Base-by-base conservation (phyloP, 306 rosid species). In the Trifolium repens region DNA sequence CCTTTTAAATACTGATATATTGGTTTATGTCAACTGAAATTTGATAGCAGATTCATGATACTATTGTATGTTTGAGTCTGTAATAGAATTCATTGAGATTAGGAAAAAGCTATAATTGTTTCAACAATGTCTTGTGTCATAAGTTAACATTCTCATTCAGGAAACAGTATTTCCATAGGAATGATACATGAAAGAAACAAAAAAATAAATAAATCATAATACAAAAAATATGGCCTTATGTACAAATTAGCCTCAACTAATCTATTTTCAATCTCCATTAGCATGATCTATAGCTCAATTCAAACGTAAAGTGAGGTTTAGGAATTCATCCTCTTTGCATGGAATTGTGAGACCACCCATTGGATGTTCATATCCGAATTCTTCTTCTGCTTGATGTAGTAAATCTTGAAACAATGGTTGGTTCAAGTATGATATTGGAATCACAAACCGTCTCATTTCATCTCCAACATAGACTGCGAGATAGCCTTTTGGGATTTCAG, bases 361-460 rank as follows among this genome's bases (percentile, higher is more conserved):
- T 17, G 86, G 84, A 84, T 87, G 90, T 46, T 81, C 83, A 73
- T 81, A 87, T 69, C 88, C 81, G 30, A 84, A 84, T 61, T 84
- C 81, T 73, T 87, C 74, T 63, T 77, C 79, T 0, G 81, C 86
- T 46, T 78, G 57, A 22, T 32, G 72, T 49, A 84, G 35, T 16
- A 77, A 54, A 0, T 78, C 76, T 54, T 79, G 86, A 44, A 88
- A 88, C 26, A 79, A 69, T 55, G 86, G 76, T 35, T 88, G 82
- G 71, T 76, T 88, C 79, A 88, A 59, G 67, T 58, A 79, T 27
- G 89, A 68, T 39, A 86, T 3, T 0, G 92, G 89, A 42, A 86
- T 83, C 15, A 82, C 69, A 26, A 67, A 84, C n/a, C 87, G 69
- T 69, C 68, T 84, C 55, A n/a, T 69, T 43, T 83, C 54, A 55